phyloP scores from a whole-genome alignment of 345 rosid species.

The Populus davidiana region DNA sequence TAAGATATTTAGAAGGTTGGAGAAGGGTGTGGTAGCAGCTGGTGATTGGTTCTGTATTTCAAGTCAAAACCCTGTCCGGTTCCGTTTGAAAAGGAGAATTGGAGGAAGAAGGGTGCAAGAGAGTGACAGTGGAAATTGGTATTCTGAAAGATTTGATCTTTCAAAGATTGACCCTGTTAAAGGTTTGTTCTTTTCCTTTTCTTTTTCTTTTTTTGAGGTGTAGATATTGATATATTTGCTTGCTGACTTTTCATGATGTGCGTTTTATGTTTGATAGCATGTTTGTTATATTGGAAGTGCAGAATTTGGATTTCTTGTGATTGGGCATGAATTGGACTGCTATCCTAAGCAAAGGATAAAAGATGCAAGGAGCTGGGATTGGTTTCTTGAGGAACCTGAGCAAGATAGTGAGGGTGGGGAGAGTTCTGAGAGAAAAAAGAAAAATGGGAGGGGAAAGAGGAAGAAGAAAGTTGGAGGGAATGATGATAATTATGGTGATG shows the following conservation, averaged over 20 bases:
- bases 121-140: slow-evolving; percentile 20
- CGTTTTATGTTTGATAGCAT: neutral
- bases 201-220: neutral
- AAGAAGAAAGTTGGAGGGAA: slow-evolving; percentile 37
- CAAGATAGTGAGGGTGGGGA: slow-evolving; percentile 31
- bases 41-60: slow-evolving; percentile 66
- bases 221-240: neutral
- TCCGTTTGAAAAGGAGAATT: slow-evolving; percentile 33
- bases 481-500: slow-evolving; percentile 39
- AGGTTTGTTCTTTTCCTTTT: slow-evolving; percentile 36
- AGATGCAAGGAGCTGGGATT: slow-evolving; percentile 57
- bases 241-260: no score
- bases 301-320: slow-evolving; percentile 82
- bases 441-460: slow-evolving; percentile 26
- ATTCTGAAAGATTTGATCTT: slow-evolving; percentile 25
- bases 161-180: slow-evolving; percentile 53
- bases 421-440: slow-evolving; percentile 11
- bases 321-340: slow-evolving; percentile 68
- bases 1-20: slow-evolving; percentile 41
- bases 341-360: slow-evolving; percentile 48
- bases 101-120: slow-evolving; percentile 28
- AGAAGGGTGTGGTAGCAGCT: slow-evolving; percentile 42
- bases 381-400: slow-evolving; percentile 62
- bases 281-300: slow-evolving; percentile 24
- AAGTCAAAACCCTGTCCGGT: slow-evolving; percentile 54